phyloP scores from a whole-genome alignment of 1,284 basidiomycete species.

The Apiotrichum akiyoshidainum region DNA sequence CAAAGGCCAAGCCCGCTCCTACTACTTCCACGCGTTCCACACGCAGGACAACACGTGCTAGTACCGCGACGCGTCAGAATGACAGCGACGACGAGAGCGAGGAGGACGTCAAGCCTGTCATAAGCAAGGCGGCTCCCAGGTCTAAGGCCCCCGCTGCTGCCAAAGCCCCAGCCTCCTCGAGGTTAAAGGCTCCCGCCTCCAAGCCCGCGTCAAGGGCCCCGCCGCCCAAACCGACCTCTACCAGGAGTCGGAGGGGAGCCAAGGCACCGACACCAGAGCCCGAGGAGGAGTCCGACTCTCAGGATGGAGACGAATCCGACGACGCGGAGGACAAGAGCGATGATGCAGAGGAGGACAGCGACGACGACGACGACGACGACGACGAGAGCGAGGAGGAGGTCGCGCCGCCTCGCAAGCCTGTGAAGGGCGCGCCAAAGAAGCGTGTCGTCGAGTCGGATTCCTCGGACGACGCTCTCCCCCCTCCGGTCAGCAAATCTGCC shows the following conservation, averaged over 20 bases:
- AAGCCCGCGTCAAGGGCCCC: not conserved
- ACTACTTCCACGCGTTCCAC: not conserved
- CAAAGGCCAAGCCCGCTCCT: not conserved
- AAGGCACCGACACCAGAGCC: conserved; percentile 14
- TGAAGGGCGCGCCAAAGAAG: conserved; percentile 8
- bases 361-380: conserved; percentile 5
- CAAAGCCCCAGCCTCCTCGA: not conserved
- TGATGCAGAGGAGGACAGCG: conserved; percentile 12
- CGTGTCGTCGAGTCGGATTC: conserved; percentile 18
- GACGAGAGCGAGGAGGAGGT: conserved; percentile 10
- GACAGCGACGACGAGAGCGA: not conserved
- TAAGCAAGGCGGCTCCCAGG: not conserved
- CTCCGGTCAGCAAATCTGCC: not conserved
- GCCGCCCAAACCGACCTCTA: not conserved
- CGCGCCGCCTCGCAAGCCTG: not conserved
- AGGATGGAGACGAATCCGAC: conserved; percentile 16
- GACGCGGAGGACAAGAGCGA: conserved; percentile 25
- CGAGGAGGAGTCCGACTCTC: conserved; percentile 18
- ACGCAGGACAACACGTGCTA: not conserved
- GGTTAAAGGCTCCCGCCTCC: not conserved
- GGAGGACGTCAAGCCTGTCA: not conserved
- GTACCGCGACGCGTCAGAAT: not conserved
- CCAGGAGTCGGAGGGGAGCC: not conserved
- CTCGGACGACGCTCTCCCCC: not conserved
- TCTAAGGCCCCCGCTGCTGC: not conserved